Base-by-base conservation (phyloP, 305 asterid species). In the Rubia balearica region DNA sequence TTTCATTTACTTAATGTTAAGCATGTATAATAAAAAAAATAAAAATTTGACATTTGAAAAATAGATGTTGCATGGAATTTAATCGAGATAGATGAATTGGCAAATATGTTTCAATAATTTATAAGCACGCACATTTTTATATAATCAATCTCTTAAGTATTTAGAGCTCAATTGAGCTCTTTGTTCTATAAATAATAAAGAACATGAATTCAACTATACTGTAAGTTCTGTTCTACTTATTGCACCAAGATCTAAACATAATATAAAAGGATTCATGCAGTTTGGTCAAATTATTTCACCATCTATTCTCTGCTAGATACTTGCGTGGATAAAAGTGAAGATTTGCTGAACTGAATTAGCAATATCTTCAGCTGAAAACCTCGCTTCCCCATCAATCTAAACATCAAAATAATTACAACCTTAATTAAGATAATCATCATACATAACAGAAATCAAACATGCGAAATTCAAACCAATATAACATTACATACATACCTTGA, bases 321-420 rank as follows among this genome's bases (percentile, higher is more conserved):
- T 84, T 78, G 89, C 92, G 79, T 93, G 87, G 74, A 93, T 87
- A 61, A 89, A 93, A 75, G 79, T 88, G 81, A 93, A 89, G 77
- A 91, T 90, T 76, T 91, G 97, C 78, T 93, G 98, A 55, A 89
- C 83, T 21, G 95, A 88, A 79, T 86, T 91, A 60, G 98, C 98
- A 56, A 93, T 83, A 71, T 91, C 92, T 73, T 93, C 90, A 13
- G 98, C 96, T 42, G 96, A 79, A 78, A 82, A 83, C 73, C 89
- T 85, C 46, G 86, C 85, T 68, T 90, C 96, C 46, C 90, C 90
- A 43, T 75, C 81, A 40, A 91, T 85, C 97, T 93, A 81, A 78
- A 76, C 19, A 68, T 1, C 63, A 69, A 68, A 57, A 43, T 3
- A 53, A 21, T 9, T 11, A 41, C 9, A 68, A 30, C 27, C 62